These are phyloP conservation scores for Penicillium pancosmium DNA, from an alignment of 495 filamentous ascomycete species.

Conservation along the genomic window DNA sequence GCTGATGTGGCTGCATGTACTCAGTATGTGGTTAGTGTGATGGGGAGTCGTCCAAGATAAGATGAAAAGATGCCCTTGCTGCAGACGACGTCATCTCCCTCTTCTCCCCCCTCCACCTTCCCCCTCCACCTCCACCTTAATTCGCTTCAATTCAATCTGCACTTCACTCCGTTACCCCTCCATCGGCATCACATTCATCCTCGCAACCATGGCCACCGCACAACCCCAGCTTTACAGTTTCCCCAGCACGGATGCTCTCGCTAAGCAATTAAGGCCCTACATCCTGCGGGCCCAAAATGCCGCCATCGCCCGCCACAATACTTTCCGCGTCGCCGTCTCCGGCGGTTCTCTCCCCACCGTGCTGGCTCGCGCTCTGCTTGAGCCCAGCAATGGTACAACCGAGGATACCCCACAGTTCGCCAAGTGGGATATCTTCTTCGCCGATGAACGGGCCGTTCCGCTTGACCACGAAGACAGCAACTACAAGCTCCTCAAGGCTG, in stretches of 20 bases:
- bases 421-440: slow-evolving; percentile 98
- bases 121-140: neutral
- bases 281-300: slow-evolving; percentile 77
- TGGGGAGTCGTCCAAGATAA: neutral
- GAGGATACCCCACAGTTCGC: slow-evolving; percentile 72
- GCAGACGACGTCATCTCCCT: neutral
- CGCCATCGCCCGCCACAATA: slow-evolving; percentile 74
- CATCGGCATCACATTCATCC: neutral
- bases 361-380: slow-evolving; percentile 79
- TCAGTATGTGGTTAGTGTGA: neutral
- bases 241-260: slow-evolving; percentile 64
- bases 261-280: slow-evolving; percentile 74
- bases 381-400: slow-evolving; percentile 53
- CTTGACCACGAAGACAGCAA: slow-evolving; percentile 93
- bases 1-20: too few relatives aligned
- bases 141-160: neutral
- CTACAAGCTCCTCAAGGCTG: slow-evolving; percentile 82
- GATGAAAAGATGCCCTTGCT: neutral
- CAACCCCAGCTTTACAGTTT: slow-evolving; percentile 89
- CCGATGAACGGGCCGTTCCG: slow-evolving; percentile 93
- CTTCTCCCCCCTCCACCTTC: neutral
- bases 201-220: slow-evolving; percentile 40
- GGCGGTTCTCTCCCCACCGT: slow-evolving; percentile 90
- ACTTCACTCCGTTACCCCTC: neutral
- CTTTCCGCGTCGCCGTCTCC: slow-evolving; percentile 90